Evolutionary conservation across 192 early-diverging fungal species (phyloP).

Genomic region (Coemansia sp.): DNA sequence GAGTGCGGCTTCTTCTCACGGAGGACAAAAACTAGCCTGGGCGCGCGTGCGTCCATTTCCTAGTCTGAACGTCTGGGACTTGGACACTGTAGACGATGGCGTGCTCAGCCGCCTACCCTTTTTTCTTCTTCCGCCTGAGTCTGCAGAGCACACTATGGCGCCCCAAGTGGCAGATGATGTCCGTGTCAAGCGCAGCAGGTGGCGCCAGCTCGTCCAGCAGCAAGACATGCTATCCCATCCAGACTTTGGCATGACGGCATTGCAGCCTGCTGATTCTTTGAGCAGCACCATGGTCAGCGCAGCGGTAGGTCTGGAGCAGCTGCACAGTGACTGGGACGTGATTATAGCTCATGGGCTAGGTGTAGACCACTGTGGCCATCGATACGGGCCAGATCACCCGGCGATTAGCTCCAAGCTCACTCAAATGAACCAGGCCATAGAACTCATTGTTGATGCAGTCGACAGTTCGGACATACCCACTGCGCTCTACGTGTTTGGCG

Average conservation of each 20-base stretch:
- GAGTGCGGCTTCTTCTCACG: not conserved
- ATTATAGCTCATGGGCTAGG: slow-evolving; percentile 92
- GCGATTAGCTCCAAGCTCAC: slow-evolving; percentile 82
- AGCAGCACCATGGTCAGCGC: slow-evolving; percentile 23
- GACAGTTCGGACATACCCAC: slow-evolving; percentile 65
- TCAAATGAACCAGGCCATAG: slow-evolving; percentile 81
- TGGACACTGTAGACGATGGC: slow-evolving; percentile 91
- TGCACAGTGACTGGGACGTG: slow-evolving; percentile 65
- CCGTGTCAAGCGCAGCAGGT: slow-evolving; percentile 11
- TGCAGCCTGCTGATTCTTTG: not conserved
- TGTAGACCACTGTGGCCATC: slow-evolving; percentile 95
- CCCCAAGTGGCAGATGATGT: slow-evolving; percentile 1
- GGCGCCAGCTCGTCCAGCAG: slow-evolving; percentile 36
- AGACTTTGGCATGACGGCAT: slow-evolving; percentile 12
- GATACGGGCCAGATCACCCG: slow-evolving; percentile 80
- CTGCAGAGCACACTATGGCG: not conserved
- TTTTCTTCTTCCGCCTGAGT: slow-evolving; percentile 28
- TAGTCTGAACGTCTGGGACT: slow-evolving; percentile 78
- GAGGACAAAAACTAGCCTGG: too few species aligned
- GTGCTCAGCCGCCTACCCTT: slow-evolving; percentile 63
- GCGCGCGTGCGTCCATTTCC: slow-evolving; percentile 67
- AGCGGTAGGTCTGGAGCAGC: slow-evolving; percentile 14
- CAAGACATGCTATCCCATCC: slow-evolving; percentile 27
- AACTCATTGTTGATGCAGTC: slow-evolving; percentile 60
- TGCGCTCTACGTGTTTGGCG: slow-evolving; percentile 85